Conservation (phyloP, 352 stramenopile species). For the Phytophthora multivora region DNA sequence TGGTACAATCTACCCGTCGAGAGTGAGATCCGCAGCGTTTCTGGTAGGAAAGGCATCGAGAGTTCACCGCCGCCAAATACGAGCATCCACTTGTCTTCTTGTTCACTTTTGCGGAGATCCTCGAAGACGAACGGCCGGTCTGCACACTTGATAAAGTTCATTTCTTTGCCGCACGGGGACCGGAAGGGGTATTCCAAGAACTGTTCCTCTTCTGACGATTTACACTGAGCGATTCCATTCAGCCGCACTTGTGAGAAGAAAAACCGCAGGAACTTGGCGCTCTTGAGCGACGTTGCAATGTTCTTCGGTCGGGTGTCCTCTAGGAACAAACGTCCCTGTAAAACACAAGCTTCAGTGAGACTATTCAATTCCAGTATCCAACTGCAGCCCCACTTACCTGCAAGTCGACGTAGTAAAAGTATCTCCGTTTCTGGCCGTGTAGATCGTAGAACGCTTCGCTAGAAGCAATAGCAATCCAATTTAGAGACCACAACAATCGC, state of each 20-base stretch:
- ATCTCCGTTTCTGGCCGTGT: constrained; percentile 61
- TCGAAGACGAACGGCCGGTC: constrained; percentile 81
- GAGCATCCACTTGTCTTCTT: constrained; percentile 40
- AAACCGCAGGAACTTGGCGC: constrained; percentile 80
- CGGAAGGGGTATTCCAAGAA: constrained; percentile 76
- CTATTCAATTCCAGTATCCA: not conserved
- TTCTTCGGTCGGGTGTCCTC: constrained; percentile 86
- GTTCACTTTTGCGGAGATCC: constrained; percentile 43
- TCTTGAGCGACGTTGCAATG: constrained; percentile 85
- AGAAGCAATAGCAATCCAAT: not conserved
- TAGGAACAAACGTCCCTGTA: constrained; percentile 71
- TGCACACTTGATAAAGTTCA: constrained; percentile 89
- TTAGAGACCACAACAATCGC: not conserved
- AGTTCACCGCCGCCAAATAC: constrained; percentile 64
- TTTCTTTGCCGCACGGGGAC: constrained; percentile 82
- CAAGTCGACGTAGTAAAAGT: constrained; percentile 88
- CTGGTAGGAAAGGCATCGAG: constrained; percentile 56
- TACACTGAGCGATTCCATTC: constrained; percentile 31
- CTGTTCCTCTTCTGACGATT: constrained; percentile 27
- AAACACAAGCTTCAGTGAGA: not conserved
- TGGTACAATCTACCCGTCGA: constrained; percentile 79
- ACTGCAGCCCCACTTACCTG: constrained; percentile 39
- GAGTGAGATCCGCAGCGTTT: constrained; percentile 62
- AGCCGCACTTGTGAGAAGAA: constrained; percentile 76
- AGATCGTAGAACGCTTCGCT: constrained; percentile 80